Evolutionary conservation across 306 rosid species (phyloP).

Genomic region (Gleditsia sinensis): DNA sequence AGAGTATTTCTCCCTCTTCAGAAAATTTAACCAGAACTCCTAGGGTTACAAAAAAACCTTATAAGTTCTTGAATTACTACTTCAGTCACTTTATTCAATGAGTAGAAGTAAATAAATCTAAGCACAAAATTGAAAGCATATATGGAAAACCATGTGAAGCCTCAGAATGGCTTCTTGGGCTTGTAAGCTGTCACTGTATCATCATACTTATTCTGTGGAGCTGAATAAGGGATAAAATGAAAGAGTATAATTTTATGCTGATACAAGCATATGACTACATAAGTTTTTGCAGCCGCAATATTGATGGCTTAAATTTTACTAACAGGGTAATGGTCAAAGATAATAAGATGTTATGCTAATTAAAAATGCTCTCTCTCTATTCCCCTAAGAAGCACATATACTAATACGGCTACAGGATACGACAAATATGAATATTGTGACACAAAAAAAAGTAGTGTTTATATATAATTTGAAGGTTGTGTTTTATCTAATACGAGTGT

Average conservation of each 20-base stretch:
- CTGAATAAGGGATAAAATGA: conserved; percentile 7
- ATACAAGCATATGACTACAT: conserved; percentile 1
- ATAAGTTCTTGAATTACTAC: neutral
- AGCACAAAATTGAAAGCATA: conserved; percentile 1
- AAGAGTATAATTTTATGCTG: neutral
- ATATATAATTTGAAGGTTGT: too few species aligned
- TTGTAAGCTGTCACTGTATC: conserved; percentile 5
- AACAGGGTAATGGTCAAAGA: conserved; percentile 14
- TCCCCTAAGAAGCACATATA: too few species aligned
- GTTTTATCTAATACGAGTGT: too few species aligned
- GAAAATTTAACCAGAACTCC: neutral
- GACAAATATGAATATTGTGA: too few species aligned
- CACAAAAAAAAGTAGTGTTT: too few species aligned
- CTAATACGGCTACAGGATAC: too few species aligned
- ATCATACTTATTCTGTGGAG: neutral
- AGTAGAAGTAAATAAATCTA: conserved; percentile 8
- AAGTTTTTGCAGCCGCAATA: conserved; percentile 22
- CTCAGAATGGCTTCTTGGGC: neutral
- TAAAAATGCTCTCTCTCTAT: neutral
- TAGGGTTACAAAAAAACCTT: neutral
- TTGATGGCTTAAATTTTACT: neutral
- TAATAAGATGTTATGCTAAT: conserved; percentile 2
- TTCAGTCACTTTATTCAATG: conserved; percentile 8
- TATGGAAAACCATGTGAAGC: conserved; percentile 21
- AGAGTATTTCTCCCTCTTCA: neutral